Conservation (phyloP, 768 basidiomycete genomes). For the Termitomyces sp. region DNA sequence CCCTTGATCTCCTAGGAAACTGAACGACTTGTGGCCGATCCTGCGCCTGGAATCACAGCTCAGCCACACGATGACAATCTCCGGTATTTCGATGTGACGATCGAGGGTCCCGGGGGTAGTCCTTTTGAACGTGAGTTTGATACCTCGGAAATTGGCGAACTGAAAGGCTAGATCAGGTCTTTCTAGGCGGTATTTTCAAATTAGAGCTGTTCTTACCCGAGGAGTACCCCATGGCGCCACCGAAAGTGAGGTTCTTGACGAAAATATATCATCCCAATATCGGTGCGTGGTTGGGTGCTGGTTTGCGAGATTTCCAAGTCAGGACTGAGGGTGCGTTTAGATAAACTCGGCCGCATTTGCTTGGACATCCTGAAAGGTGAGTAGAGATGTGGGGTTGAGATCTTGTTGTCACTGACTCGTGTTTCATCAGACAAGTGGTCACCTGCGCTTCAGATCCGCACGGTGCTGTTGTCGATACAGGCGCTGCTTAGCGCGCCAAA, state of each 20-base stretch:
- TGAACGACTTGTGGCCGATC: slow-evolving; percentile 92
- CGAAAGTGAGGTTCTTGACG: slow-evolving; percentile 95
- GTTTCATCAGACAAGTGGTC: slow-evolving; percentile 89
- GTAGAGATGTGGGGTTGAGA: slow-evolving; percentile 14
- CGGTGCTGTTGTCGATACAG: slow-evolving; percentile 94
- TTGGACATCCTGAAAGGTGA: slow-evolving; percentile 95
- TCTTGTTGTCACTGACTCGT: background rate
- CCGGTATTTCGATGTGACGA: slow-evolving; percentile 97
- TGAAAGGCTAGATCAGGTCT: background rate
- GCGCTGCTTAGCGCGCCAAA: slow-evolving; percentile 96
- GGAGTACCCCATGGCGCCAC: slow-evolving; percentile 99
- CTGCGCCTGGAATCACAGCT: slow-evolving; percentile 96
- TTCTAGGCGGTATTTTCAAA: slow-evolving; percentile 83
- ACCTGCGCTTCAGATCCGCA: slow-evolving; percentile 96
- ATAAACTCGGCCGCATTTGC: slow-evolving; percentile 98
- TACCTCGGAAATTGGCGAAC: background rate
- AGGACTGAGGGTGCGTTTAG: slow-evolving; percentile 35
- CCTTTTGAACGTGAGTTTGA: slow-evolving; percentile 73
- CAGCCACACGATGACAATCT: slow-evolving; percentile 95
- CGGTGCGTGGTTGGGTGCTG: slow-evolving; percentile 70
- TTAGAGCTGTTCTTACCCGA: slow-evolving; percentile 98
- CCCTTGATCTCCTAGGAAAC: slow-evolving; percentile 68
- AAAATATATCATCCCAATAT: slow-evolving; percentile 99
- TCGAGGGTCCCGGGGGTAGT: slow-evolving; percentile 91
- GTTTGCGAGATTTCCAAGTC: background rate